phyloP scores from a whole-genome alignment of 164 flowering plant genomes.

The Vitis vinifera region ASM3070453v1 NC_081817.1:1579001-1579500 shows the following conservation, averaged over 20 bases:
- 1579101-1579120: background rate
- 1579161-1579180: conserved; percentile 81
- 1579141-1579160: conserved; percentile 1
- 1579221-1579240: conserved; percentile 78
- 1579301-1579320: conserved; percentile 50
- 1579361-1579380: background rate
- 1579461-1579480: conserved; percentile 75
- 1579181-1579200: conserved; percentile 92
- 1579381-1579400: conserved; percentile 33
- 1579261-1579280: conserved; percentile 93
- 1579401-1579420: conserved; percentile 55
- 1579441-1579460: conserved; percentile 68
- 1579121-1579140: background rate
- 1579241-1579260: conserved; percentile 81
- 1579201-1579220: conserved; percentile 93
- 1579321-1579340: background rate
- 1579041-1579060: too few species aligned
- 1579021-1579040: too few species aligned
- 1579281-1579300: conserved; percentile 72
- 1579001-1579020: too few species aligned
- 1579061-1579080: too few species aligned
- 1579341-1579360: background rate
- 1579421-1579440: conserved; percentile 72
- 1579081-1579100: background rate
- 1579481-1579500: conserved; percentile 81